Base-by-base conservation (phyloP, 2,329 filamentous ascomycete genomes). In the Xylariomycetidae sp. region DNA sequence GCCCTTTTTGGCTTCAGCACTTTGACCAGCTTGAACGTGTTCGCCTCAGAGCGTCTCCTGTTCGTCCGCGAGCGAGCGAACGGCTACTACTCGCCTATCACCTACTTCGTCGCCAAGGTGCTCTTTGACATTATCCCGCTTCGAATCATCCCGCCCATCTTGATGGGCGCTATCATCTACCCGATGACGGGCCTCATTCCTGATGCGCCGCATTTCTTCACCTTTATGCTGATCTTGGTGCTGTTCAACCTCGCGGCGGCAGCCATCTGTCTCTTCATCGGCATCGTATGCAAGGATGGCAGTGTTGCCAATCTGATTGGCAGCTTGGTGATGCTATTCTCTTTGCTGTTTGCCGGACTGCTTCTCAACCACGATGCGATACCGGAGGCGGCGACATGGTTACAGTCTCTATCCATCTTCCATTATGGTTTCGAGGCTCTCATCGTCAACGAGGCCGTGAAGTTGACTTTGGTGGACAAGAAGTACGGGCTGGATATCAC, bases 401-500 rank as follows among this genome's bases (percentile, higher is more conserved):
- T 98, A 32, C 92, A 98, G 67, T 78, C 76, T 63, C 66, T 98
- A 7, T 95, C 89, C 2, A 98, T 98, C 43, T 98, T 98, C 73
- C 92, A 98, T 58, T 98, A 94, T 55, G 90, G 83, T 5, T 96
- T 96, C 50, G 92, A 98, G 67, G 85, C 86, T 2, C 74, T 98
- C 10, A 94, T 96, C 43, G 92, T 98, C 49, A 98, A 96, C 54
- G 92, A 98, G 64, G 93, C 95, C 29, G 80, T 87, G 17, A 86
- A 87, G 50, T 69, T 98, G 26, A 90, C 85, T 0, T 74, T 98
- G 17, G 77, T 93, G 25, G 92, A 98, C 58, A 82, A 92, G 60
- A 93, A 96, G 61, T 95, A 95, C 45, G 92, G 92, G 5, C 75
- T 98, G 5, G 88, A 96, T 52, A 98, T 98, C 43, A 90, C 92